Base-by-base conservation (phyloP, 2,329 filamentous ascomycete species). In the Exophiala mesophila region DNA sequence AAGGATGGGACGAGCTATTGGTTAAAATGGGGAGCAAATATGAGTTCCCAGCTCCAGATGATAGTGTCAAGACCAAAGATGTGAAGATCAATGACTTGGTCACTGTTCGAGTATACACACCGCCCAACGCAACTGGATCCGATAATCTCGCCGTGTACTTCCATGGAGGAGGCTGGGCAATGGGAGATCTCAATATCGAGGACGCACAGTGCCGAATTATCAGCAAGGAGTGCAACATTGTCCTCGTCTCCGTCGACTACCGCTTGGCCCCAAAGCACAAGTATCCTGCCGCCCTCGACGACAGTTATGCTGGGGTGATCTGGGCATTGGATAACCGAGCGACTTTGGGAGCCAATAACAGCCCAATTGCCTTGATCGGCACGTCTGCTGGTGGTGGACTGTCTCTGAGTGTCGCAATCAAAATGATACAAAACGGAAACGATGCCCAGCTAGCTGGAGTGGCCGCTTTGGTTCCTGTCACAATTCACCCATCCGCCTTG, bases 371-470 rank as follows among this genome's bases (percentile, higher is more conserved):
- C 9, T 58, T 59, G 0, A 52, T 57, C 4, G 64, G 65, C 13
- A 50, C 51, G 1, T 66, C 63, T 5, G 64, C 64, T n/a, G 64
- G 65, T n/a, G 63, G 53, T 2, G 57, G 60, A 19, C 49, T 66
- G 13, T 59, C 62, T 1, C 55, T 67, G 6, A 57, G 55, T 4
- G 41, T 55, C 10, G 64, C 63, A 12, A 46, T 67, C 39, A 61
- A 55, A 43, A 52, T 64, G 10, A 53, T 66, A 30, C 63, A 67
- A 36, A 55, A 59, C 12, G 63, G 60, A 2, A 20, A 55, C 5
- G 57, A 50, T 15, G 54, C 59, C 15, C 45, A 55, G 2, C 28
- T 67, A 3, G 54, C 59, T 4, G 65, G 65, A 16, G 56, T 67
- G 1, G 43, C 64, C 3, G 58, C 59, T 3, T 44, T 63, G 10